Conservation (phyloP, 148 eudicot species). For the Heliosperma pusillum region DNA sequence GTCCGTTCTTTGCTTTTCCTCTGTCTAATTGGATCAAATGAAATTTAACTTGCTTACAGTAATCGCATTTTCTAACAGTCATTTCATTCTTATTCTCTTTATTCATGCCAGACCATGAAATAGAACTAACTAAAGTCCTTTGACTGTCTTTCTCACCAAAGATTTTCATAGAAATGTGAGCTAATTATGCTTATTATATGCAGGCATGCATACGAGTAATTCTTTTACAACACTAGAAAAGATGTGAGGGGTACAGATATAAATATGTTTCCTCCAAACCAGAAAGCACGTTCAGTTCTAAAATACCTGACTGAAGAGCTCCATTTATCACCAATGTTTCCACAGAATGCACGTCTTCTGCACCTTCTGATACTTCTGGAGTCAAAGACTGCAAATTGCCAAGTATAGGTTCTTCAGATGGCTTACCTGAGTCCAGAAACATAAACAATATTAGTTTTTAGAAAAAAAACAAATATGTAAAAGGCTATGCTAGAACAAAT, state of each 20-base stretch:
- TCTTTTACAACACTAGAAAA: neutral
- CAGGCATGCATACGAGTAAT: neutral
- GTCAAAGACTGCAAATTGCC: slow-evolving; percentile 61
- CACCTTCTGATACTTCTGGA: slow-evolving; percentile 64
- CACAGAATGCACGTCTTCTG: slow-evolving; percentile 63
- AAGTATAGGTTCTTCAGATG: slow-evolving; percentile 41
- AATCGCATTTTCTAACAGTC: no score
- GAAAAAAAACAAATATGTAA: neutral
- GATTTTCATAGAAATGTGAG: neutral
- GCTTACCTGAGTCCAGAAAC: slow-evolving; percentile 39
- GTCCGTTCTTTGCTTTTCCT: no score
- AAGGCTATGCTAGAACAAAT: neutral
- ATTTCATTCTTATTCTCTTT: no score
- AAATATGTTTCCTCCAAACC: neutral
- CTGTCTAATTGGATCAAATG: no score
- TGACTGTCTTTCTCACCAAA: neutral
- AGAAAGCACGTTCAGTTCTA: neutral
- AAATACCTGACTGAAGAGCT: slow-evolving; percentile 56
- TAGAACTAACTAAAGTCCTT: neutral
- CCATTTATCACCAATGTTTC: slow-evolving; percentile 71
- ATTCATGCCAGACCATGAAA: neutral
- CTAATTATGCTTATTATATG: neutral
- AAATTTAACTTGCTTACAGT: no score
- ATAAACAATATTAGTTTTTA: neutral
- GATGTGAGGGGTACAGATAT: neutral